Base-by-base conservation (phyloP, 768 basidiomycete genomes). In the Russula foetens region DNA sequence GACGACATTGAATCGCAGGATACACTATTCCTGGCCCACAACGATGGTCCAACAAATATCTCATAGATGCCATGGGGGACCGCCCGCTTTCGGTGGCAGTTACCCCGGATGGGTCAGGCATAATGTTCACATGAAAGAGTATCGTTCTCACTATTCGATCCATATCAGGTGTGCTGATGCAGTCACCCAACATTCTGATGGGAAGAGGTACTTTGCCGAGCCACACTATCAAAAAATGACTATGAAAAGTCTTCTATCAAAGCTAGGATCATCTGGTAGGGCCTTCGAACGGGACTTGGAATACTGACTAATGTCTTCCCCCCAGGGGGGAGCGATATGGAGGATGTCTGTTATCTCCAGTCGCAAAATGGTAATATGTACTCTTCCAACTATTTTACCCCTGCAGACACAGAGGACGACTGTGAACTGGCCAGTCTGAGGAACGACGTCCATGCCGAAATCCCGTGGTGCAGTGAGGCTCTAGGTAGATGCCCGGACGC, bases 361-460 rank as follows among this genome's bases (percentile, higher is more conserved):
- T 90, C 88, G 4, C 93, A 97, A 71, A 92, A 96, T 69, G 94
- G 94, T 9, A 98, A 97, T 70, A 61, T 96, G 26, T 92, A 82
- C 67, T 77, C 83, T 1, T 70, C 67, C 65, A 66, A 67, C 28
- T 77, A 75, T 67, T 80, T 78, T 64, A 69, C 75, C 14, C 64
- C 67, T 2, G 64, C 58, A 44, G 67, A 62, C 46, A 48, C 66
- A 26, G 70, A 71, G 38, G 73, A 73, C 58, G 47, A 59, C 8
- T 84, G 85, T 19, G 90, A 93, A 69, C 84, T 92, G 57, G 74
- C 75, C 33, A 70, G 78, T 7, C 72, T 94, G 19, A 81, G 82
- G 65, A 60, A 67, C n/a, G 85, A 91, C 69, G 80, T 95, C 9
- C 84, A 86, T 0, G 70, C 75, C 17, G 84, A 90, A 53, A 75